Evolutionary conservation across 2,329 filamentous ascomycete genomes (phyloP).

Genomic region (Fusarium abutilonis): DNA sequence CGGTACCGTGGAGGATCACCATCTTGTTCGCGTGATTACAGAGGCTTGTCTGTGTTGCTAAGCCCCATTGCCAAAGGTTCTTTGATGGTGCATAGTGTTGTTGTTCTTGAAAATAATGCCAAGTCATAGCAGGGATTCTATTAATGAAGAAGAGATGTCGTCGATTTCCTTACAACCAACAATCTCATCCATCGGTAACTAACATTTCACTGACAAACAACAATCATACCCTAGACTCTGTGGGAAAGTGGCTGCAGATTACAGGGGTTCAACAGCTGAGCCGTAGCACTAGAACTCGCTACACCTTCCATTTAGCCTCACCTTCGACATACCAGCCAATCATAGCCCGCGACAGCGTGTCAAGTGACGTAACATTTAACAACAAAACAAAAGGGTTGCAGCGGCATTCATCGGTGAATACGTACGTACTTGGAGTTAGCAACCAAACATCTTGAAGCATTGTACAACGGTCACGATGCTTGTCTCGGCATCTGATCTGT

Average conservation of each 20-base stretch:
- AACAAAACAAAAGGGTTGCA: slow-evolving; percentile 17
- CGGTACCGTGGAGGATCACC: neutral
- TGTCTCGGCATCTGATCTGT: slow-evolving; percentile 36
- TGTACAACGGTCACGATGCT: slow-evolving; percentile 31
- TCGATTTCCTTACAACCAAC: neutral
- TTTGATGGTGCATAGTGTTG: too few relatives aligned
- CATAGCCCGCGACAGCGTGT: accelerated
- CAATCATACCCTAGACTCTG: neutral
- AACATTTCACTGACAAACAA: slow-evolving; percentile 8
- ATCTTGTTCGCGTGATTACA: neutral
- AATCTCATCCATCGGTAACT: neutral
- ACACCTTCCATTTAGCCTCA: slow-evolving; percentile 24
- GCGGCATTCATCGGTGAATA: slow-evolving; percentile 38
- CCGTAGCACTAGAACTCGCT: neutral
- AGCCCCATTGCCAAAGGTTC: too few relatives aligned
- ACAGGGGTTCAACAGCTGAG: slow-evolving; percentile 21
- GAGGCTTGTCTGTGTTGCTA: too few relatives aligned
- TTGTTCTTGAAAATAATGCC: too few relatives aligned
- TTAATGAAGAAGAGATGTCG: neutral
- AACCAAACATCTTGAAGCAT: slow-evolving; percentile 1
- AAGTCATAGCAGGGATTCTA: too few relatives aligned
- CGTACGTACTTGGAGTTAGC: neutral
- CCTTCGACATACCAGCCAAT: slow-evolving; percentile 26
- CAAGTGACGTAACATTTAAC: slow-evolving; percentile 30
- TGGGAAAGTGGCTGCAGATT: slow-evolving; percentile 17